phyloP scores from a whole-genome alignment of 805 yeast genomes.

The Danielia oregonensis region DNA sequence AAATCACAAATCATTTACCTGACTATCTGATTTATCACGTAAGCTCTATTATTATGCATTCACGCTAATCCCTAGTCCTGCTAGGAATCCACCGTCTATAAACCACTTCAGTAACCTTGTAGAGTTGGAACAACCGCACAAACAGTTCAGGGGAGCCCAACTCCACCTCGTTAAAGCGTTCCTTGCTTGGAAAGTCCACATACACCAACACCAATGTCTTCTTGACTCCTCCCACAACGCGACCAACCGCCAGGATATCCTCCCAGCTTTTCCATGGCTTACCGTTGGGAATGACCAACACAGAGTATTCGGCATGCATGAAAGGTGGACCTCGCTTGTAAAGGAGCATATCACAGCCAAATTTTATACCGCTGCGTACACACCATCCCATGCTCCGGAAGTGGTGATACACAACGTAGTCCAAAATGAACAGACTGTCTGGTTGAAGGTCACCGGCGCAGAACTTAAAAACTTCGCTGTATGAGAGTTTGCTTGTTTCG shows the following conservation, averaged over 20 bases:
- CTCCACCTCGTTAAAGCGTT: constrained; percentile 18
- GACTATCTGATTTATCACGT: too few relatives aligned
- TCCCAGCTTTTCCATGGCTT: constrained; percentile 51
- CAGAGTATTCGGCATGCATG: constrained; percentile 86
- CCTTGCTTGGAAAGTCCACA: constrained; percentile 52
- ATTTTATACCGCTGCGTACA: constrained; percentile 85
- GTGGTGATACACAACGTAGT: constrained; percentile 79
- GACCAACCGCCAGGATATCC: constrained; percentile 53
- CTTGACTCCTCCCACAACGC: constrained; percentile 85
- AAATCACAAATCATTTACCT: too few relatives aligned
- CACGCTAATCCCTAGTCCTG: constrained; percentile 77
- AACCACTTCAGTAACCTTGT: constrained; percentile 60
- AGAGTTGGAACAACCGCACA: constrained; percentile 34
- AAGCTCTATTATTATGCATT: too few relatives aligned
- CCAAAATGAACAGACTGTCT: constrained; percentile 37
- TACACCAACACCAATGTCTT: constrained; percentile 70
- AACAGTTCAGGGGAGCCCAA: constrained; percentile 17
- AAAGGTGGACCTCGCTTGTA: constrained; percentile 94
- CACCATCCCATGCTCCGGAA: constrained; percentile 93
- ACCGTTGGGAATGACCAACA: constrained; percentile 45
- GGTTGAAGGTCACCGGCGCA: constrained; percentile 9
- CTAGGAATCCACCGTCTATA: constrained; percentile 85
- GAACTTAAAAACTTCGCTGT: constrained; percentile 26
- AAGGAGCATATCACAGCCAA: constrained; percentile 80
- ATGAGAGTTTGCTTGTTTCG: constrained; percentile 4